A percentile compares a stretch with the other conserved stretches of the same genome.
Conservation (phyloP, 768 basidiomycete species). For the Kwoniella bestiolae region DNA sequence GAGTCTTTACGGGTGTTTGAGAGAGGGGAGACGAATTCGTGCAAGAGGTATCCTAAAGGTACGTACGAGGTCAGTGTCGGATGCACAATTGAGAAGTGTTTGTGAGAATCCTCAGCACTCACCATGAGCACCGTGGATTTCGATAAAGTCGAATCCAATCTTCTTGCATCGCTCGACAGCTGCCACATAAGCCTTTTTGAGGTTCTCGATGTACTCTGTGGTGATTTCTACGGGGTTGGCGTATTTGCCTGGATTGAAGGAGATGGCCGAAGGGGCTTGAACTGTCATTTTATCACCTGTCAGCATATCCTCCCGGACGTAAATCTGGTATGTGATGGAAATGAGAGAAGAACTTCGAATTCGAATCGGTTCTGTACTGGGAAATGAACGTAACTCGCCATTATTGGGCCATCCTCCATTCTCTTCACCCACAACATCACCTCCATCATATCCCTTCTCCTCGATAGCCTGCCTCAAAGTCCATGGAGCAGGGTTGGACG, state of each 20-base stretch:
- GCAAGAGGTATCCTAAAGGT: slow-evolving; percentile 50
- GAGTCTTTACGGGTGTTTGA: slow-evolving; percentile 73
- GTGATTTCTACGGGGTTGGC: slow-evolving; percentile 68
- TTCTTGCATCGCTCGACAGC: slow-evolving; percentile 60
- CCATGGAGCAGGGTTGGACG: slow-evolving; percentile 73
- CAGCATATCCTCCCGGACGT: background rate
- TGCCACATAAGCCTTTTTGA: slow-evolving; percentile 67
- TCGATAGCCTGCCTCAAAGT: slow-evolving; percentile 57
- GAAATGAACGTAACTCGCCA: too few species aligned
- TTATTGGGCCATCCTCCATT: slow-evolving; percentile 72
- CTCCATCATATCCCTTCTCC: slow-evolving; percentile 39
- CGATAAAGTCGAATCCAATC: slow-evolving; percentile 65
- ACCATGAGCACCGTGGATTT: slow-evolving; percentile 74
- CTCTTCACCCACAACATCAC: slow-evolving; percentile 60
- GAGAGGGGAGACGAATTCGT: slow-evolving; percentile 70
- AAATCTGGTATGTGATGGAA: too few species aligned
- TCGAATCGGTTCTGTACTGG: too few species aligned
- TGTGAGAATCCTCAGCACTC: too few species aligned
- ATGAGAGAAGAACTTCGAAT: too few species aligned
- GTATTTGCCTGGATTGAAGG: slow-evolving; percentile 63
- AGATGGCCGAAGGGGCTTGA: slow-evolving; percentile 66
- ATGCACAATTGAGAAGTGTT: too few species aligned
- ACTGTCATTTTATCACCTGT: slow-evolving; percentile 60
- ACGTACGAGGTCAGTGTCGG: too few species aligned
- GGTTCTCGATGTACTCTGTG: slow-evolving; percentile 62